Evolutionary conservation across 2,329 filamentous ascomycete species (phyloP), one percentile per base, ranked within the genome.

Genomic region (Cladosporium velox): DNA sequence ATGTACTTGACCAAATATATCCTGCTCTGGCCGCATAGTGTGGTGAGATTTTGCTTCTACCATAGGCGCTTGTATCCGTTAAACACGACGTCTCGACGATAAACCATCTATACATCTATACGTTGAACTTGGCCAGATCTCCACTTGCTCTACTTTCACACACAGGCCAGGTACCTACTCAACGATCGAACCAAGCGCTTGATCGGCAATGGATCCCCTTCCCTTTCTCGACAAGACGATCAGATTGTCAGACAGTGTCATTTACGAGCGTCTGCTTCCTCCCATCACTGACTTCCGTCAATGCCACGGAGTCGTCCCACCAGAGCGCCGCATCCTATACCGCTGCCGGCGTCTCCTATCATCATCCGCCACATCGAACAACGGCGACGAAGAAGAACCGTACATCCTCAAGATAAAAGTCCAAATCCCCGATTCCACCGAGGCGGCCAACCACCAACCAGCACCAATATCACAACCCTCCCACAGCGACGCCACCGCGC

Each of bases 371-470:
- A 26, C 18, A 26, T 8, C 35, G 26, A 3, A 2, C 34, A 11
- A 12, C 6, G 32, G 30, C n/a, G 59, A 44, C 2, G 41, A 60
- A 5, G 41, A 60, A 5, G 67, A 71, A 4, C 67, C 70, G 1
- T 71, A 34, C 55, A 67, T 76, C n/a, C 63, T 76, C 28, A 75
- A 76, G 66, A 67, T 74, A 61, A 75, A 76, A 65, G 67, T 75
- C 11, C 74, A 75, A 70, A 61, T 55, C n/a, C 54, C 59, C 6
- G 71, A 63, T 3, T 10, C 34, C 21, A 41, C 14, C 41, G 30
- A 32, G 6, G 21, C 15, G 11, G 64, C 24, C 24, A 24, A 24
- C 24, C 24, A 41, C 10, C 38, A 54, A 67, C 15, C 52, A 70
- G 4, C 71, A 51, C 32, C 68, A 74, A 12, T 65, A 72, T 32